These are phyloP conservation scores for Trichosporon sp. DNA, from an alignment of 1,284 basidiomycete genomes.

Conservation along the genomic window DNA sequence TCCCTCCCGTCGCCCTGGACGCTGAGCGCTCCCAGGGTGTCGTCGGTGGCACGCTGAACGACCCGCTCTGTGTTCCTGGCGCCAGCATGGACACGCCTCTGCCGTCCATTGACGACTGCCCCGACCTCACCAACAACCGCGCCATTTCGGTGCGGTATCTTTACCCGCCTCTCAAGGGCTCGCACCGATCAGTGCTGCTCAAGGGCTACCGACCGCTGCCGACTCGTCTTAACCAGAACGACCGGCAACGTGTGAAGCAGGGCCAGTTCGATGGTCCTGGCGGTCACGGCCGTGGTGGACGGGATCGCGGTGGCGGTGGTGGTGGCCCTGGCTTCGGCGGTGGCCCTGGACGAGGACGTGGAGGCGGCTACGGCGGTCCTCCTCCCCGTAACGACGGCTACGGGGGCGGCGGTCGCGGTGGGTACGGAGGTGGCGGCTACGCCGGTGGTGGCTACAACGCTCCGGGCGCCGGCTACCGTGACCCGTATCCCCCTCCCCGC, in stretches of 20 bases:
- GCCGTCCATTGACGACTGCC: constrained; percentile 54
- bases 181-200: constrained; percentile 83
- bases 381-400: constrained; percentile 19
- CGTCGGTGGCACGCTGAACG: constrained; percentile 75
- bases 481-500: constrained; percentile 10
- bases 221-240: constrained; percentile 69
- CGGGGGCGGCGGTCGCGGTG: constrained; percentile 24
- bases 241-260: constrained; percentile 66
- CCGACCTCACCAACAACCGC: constrained; percentile 82
- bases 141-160: constrained; percentile 85
- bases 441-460: constrained; percentile 3
- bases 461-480: background rate
- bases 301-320: constrained; percentile 43
- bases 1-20: constrained; percentile 67
- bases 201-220: constrained; percentile 69
- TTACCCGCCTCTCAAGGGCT: constrained; percentile 82
- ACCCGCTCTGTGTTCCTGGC: constrained; percentile 87
- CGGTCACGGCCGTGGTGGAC: constrained; percentile 33
- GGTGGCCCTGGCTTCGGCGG: constrained; percentile 24
- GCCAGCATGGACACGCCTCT: constrained; percentile 84
- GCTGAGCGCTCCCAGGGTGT: constrained; percentile 73
- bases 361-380: constrained; percentile 38
- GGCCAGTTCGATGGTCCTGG: constrained; percentile 46
- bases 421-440: constrained; percentile 25
- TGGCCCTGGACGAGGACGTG: constrained; percentile 55